Evolutionary conservation across 2,329 filamentous ascomycete genomes (phyloP).

Genomic region (Cytospora mali): DNA sequence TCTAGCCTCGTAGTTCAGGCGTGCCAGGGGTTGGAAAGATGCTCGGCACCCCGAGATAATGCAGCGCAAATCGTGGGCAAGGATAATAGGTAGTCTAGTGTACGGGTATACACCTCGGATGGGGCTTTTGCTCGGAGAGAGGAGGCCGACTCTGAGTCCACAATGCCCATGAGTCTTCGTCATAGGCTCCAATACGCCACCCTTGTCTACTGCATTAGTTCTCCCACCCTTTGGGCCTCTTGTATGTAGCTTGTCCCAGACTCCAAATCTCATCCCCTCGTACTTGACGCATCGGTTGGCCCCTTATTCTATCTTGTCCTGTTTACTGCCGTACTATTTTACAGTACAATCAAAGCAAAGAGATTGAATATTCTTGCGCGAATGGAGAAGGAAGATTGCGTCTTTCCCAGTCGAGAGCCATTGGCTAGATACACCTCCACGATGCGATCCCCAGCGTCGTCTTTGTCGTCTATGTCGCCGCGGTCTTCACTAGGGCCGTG

Average conservation of each 20-base stretch:
- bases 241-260: slow-evolving; percentile 17
- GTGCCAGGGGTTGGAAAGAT: neutral
- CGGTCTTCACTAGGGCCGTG: slow-evolving; percentile 31
- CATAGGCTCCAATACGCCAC: neutral
- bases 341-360: neutral
- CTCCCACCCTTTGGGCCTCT: slow-evolving; percentile 11
- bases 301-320: neutral
- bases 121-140: slow-evolving; percentile 14
- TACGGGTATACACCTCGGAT: slow-evolving; percentile 10
- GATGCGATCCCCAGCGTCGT: slow-evolving; percentile 24
- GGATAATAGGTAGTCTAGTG: neutral
- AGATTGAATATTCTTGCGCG: neutral
- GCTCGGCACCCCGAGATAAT: slow-evolving; percentile 3
- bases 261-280: slow-evolving; percentile 3
- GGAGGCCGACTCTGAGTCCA: slow-evolving; percentile 5
- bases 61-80: slow-evolving; percentile 11
- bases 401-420: slow-evolving; percentile 19
- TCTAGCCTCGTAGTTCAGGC: neutral
- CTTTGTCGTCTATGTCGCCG: slow-evolving; percentile 18
- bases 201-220: slow-evolving; percentile 12
- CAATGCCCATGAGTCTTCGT: slow-evolving; percentile 5
- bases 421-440: slow-evolving; percentile 13
- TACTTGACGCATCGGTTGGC: slow-evolving; percentile 9
- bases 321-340: neutral
- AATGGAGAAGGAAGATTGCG: slow-evolving; percentile 15